Base-by-base conservation (phyloP, 345 rosid genomes). In the Pugionium dolabratum region DNA sequence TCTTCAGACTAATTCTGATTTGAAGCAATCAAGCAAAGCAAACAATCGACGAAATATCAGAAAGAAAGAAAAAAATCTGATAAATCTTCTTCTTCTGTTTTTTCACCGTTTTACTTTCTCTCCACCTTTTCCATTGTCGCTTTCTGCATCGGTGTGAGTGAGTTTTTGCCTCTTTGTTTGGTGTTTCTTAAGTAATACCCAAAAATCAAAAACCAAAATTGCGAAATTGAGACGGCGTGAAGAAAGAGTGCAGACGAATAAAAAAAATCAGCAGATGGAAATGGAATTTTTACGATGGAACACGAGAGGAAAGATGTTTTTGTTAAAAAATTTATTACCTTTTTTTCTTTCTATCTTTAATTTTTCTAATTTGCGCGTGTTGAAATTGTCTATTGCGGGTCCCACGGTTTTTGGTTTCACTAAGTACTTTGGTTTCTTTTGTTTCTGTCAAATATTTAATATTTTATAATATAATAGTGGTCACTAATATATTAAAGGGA, bases 91-190 rank as follows among this genome's bases (percentile, higher is more conserved):
- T n/a, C 26, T 39, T 11, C 18, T 18, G 18, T 18, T 7, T 34
- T 46, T 37, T 53, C 2, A 5, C 73, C 62, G 68, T 68, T 62
- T 75, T 62, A 48, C 60, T 69, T 50, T 39, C 67, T 67, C 55
- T 51, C 37, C 46, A 30, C 10, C 66, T 54, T 58, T 75, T 36
- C 54, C 70, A 62, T 55, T 69, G 71, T 69, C 69, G 65, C 72
- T 59, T 74, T 79, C 52, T 57, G 73, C 68, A 58, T 55, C 40
- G 70, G 44, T 45, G 60, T 71, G 53, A 64, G 61, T 69, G 59
- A 67, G 51, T 54, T 44, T 41, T 33, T 52, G 65, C 67, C 75
- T 69, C 71, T 63, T 75, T 63, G 62, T 75, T 69, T 69, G 66
- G 49, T 59, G 42, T 65, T 65, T 43, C 52, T 10, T 42, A 33